Base-by-base conservation (phyloP, 1,284 basidiomycete species). In the Ganoderma lucidum region DNA sequence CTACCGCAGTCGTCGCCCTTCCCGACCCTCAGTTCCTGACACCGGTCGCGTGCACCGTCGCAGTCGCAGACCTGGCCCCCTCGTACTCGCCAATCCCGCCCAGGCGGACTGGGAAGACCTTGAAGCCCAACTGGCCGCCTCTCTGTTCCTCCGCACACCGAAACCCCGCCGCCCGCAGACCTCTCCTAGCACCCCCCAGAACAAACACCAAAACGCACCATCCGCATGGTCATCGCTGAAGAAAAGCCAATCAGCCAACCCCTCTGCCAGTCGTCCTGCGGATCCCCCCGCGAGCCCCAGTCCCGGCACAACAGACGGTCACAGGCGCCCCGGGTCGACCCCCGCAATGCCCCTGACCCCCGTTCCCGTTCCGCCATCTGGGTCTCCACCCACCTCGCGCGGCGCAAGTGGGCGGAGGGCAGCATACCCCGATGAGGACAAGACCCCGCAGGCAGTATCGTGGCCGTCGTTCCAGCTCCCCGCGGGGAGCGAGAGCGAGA, bases 61-160 rank as follows among this genome's bases (percentile, higher is more conserved):
- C 44, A 68, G 71, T 39, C 70, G 68, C 44, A 68, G 71, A 5
- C 72, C 75, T 8, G 59, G 70, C 4, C 67, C 70, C 41, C 71
- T 76, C 39, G 64, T 70, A 23, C 71, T 75, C 56, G 73, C 75
- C 0, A 70, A 65, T 41, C 59, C 67, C 4, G 65, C 64, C 10
- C 67, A 73, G 66, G 68, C 60, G 30, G 69, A 73, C n/a, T 56
- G 8, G 37, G 63, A 56, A 28, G 23, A 37, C 23, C 42, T 51
- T 3, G 68, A 69, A n/a, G 45, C 64, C 35, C 30, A 23, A 28
- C 68, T 69, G 19, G 63, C 64, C 4, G 63, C n/a, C n/a, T 64
- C 64, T 35, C 61, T 69, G 4, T 41, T 65, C 51, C 62, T 69
- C 35, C 61, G 64, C 19, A 6, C 64, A 8, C 45, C 67, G 32